Evolutionary conservation across 306 rosid genomes (phyloP), one percentile per base, ranked within the genome.

Genomic region (Cucurbita maxima): DNA sequence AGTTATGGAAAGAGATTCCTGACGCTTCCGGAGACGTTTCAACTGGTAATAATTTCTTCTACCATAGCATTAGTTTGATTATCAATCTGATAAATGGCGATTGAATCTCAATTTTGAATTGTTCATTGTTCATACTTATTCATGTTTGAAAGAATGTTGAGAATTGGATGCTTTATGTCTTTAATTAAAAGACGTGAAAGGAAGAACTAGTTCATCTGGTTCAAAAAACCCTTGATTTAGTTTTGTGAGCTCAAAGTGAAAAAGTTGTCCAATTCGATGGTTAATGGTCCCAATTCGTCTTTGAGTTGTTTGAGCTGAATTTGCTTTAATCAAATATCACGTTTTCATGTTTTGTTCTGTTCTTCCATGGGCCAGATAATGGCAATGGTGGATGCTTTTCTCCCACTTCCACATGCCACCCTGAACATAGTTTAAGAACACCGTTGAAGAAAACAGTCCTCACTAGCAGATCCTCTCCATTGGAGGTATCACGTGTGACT

Each of bases 1-100:
- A 88, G 78, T 71, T 76, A 73, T 95, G 99, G 99, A 87, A 87
- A 85, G 88, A 84, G 62, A 81, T 91, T 37, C 13, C 83, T 61
- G 80, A 78, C 71, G 79, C 79, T 63, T 76, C 76, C 19, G 88
- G 76, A 51, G 86, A 76, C 77, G 75, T 69, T 68, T 61, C 83
- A 74, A 18, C 60, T 75, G 95, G 97, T 93, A 78, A 82, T 93
- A 78, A 82, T 16, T 75, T 43, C 22, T 70, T 19, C 50, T 41
- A 4, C 18, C 54, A 40, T 37, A 84, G 6, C 48, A 43, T 68
- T 75, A 30, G 20, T 48, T 70, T 70, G 53, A 52, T 53, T 72
- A 34, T 72, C 36, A 54, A 54, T 72, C 38, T 38, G 51, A 20
- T 30, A 15, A 34, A 36, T 72, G 36, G 37, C 61, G 47, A 53